phyloP scores from a whole-genome alignment of 768 basidiomycete species.

The Pleurotus ostreatus region DNA sequence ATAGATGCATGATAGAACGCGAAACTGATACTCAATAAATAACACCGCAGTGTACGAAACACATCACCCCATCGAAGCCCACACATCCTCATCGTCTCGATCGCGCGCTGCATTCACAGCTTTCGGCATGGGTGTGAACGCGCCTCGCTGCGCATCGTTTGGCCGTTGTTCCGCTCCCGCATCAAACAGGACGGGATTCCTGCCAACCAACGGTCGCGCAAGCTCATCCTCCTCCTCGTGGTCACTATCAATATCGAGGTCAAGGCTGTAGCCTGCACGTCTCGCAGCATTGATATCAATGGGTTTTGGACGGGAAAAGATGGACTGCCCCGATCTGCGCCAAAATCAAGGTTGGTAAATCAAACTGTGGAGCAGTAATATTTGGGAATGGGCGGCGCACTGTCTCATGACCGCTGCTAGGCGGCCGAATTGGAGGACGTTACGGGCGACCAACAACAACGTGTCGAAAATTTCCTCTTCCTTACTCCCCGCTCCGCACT shows the following conservation, averaged over 20 bases:
- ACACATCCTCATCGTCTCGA: slow-evolving; percentile 64
- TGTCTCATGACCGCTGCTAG: slow-evolving; percentile 92
- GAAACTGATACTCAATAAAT: slow-evolving; percentile 8
- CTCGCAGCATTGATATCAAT: slow-evolving; percentile 77
- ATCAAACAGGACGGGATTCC: slow-evolving; percentile 62
- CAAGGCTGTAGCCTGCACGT: slow-evolving; percentile 61
- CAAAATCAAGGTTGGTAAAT: background rate
- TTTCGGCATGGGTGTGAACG: slow-evolving; percentile 56
- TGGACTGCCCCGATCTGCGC: slow-evolving; percentile 79
- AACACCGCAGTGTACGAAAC: slow-evolving; percentile 7
- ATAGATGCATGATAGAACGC: slow-evolving; percentile 8
- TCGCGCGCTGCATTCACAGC: slow-evolving; percentile 51
- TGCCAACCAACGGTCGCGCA: slow-evolving; percentile 49
- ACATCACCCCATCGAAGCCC: slow-evolving; percentile 59
- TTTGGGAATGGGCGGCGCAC: slow-evolving; percentile 42
- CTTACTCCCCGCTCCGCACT: slow-evolving; percentile 77
- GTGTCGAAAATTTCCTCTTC: slow-evolving; percentile 95
- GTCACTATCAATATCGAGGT: slow-evolving; percentile 68
- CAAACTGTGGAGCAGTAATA: background rate
- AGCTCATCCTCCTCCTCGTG: slow-evolving; percentile 60
- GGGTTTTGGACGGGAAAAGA: slow-evolving; percentile 82
- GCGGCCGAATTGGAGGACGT: slow-evolving; percentile 88
- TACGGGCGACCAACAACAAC: slow-evolving; percentile 85
- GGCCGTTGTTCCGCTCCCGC: slow-evolving; percentile 34
- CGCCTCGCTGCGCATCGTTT: slow-evolving; percentile 20